These are phyloP conservation scores for Epichloe sibirici DNA, from an alignment of 2,329 filamentous ascomycete genomes.

Conservation along the genomic window DNA sequence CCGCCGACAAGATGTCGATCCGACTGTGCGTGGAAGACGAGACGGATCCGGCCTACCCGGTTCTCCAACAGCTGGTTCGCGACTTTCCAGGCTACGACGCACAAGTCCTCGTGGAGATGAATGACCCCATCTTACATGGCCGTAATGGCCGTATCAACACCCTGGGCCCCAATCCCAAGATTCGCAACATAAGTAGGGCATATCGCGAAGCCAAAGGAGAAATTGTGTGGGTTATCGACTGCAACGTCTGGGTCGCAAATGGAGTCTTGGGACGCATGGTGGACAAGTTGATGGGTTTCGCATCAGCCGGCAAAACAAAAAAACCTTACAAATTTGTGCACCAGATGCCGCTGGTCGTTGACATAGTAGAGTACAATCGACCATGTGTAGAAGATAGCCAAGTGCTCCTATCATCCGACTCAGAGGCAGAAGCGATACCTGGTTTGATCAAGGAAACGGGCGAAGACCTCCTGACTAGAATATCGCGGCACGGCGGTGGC, in stretches of 20 bases:
- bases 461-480: slow-evolving; percentile 15
- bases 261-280: slow-evolving; percentile 81
- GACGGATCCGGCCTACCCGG: slow-evolving; percentile 63
- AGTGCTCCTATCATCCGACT: slow-evolving; percentile 21
- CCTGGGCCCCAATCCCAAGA: slow-evolving; percentile 95
- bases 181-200: slow-evolving; percentile 86
- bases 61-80: slow-evolving; percentile 56
- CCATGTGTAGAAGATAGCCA: slow-evolving; percentile 12
- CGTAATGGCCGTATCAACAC: slow-evolving; percentile 36
- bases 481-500: slow-evolving; percentile 50
- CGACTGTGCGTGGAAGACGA: slow-evolving; percentile 69
- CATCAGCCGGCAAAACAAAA: slow-evolving; percentile 30
- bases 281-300: slow-evolving; percentile 65
- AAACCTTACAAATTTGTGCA: slow-evolving; percentile 84
- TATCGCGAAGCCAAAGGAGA: slow-evolving; percentile 83
- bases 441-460: neutral
- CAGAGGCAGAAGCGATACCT: slow-evolving; percentile 14
- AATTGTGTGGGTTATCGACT: slow-evolving; percentile 89
- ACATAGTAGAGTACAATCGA: slow-evolving; percentile 35
- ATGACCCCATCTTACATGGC: slow-evolving; percentile 58
- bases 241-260: slow-evolving; percentile 82
- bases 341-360: slow-evolving; percentile 81
- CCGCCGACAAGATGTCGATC: slow-evolving; percentile 61
- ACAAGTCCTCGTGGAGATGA: slow-evolving; percentile 65
- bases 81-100: slow-evolving; percentile 65